Conservation (phyloP, 257 asterid genomes). For the Leptodermis oblonga region DNA sequence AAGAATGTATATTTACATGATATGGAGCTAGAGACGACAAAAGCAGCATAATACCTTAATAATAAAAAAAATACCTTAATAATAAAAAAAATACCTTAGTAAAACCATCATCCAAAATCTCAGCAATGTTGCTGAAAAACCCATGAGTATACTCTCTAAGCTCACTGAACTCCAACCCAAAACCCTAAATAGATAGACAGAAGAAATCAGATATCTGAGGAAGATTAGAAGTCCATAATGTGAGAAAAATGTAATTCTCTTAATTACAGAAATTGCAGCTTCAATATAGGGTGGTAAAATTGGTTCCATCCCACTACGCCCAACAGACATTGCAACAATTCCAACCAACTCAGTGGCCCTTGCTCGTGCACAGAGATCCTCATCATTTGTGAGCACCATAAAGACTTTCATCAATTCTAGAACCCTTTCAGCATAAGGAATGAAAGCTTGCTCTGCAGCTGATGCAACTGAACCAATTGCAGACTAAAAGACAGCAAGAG, state of each 20-base stretch:
- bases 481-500: conserved; percentile 50
- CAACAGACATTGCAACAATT: conserved; percentile 94
- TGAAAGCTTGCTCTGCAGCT: conserved; percentile 93
- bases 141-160: conserved; percentile 99
- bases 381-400: conserved; percentile 94
- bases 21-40: neutral
- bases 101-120: conserved; percentile 85
- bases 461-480: conserved; percentile 99
- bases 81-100: conserved; percentile 68
- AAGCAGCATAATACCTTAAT: neutral
- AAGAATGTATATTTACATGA: neutral
- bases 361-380: conserved; percentile 94
- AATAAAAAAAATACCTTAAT: no score
- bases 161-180: conserved; percentile 85
- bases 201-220: conserved; percentile 18
- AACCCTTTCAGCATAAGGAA: conserved; percentile 92
- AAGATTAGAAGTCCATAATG: conserved; percentile 3
- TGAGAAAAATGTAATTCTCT: conserved; percentile 19
- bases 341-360: conserved; percentile 99
- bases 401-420: conserved; percentile 88
- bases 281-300: conserved; percentile 83
- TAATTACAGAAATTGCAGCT: conserved; percentile 83
- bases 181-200: conserved; percentile 56
- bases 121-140: conserved; percentile 91
- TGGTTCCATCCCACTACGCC: conserved; percentile 82